A percentile compares a stretch with the other conserved stretches of the same genome.
Evolutionary conservation across 371 early-diverging fungal genomes (phyloP).

Genomic region (Caulochytrium protostelioides): DNA sequence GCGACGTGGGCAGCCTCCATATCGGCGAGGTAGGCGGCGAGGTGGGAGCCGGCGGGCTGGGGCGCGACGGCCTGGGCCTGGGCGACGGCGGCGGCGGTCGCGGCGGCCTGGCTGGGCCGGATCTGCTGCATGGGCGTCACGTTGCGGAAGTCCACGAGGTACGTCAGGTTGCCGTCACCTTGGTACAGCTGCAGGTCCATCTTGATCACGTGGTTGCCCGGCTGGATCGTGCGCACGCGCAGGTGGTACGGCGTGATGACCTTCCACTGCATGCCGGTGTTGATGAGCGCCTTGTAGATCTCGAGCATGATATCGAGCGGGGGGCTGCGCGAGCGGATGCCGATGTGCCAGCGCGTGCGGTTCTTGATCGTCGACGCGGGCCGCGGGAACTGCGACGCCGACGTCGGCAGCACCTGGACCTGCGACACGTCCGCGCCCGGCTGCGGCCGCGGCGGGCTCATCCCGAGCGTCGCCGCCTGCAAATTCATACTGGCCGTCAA

Average conservation of each 20-base stretch:
- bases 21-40: no score
- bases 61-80: slow-evolving; percentile 2
- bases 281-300: slow-evolving; percentile 72
- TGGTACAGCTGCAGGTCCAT: slow-evolving; percentile 83
- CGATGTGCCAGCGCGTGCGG: slow-evolving; percentile 77
- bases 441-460: neutral
- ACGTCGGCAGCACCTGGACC: slow-evolving; percentile 2
- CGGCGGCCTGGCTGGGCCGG: slow-evolving; percentile 1
- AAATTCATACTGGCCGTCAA: neutral
- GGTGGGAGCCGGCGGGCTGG: slow-evolving; percentile 9
- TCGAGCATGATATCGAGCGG: slow-evolving; percentile 93
- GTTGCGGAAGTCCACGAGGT: slow-evolving; percentile 80
- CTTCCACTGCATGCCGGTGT: slow-evolving; percentile 80
- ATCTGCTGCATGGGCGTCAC: slow-evolving; percentile 18
- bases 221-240: slow-evolving; percentile 12
- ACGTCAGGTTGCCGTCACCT: slow-evolving; percentile 66
- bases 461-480: neutral
- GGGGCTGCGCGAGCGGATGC: slow-evolving; percentile 74
- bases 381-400: neutral
- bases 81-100: slow-evolving; percentile 7
- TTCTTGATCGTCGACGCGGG: slow-evolving; percentile 6
- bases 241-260: slow-evolving; percentile 65
- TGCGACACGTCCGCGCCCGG: slow-evolving; percentile 1
- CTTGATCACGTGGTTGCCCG: slow-evolving; percentile 30
- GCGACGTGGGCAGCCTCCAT: no score